These are phyloP conservation scores for Globisporangium nagaii DNA, from an alignment of 352 stramenopile genomes.

Conservation along the genomic window DNA sequence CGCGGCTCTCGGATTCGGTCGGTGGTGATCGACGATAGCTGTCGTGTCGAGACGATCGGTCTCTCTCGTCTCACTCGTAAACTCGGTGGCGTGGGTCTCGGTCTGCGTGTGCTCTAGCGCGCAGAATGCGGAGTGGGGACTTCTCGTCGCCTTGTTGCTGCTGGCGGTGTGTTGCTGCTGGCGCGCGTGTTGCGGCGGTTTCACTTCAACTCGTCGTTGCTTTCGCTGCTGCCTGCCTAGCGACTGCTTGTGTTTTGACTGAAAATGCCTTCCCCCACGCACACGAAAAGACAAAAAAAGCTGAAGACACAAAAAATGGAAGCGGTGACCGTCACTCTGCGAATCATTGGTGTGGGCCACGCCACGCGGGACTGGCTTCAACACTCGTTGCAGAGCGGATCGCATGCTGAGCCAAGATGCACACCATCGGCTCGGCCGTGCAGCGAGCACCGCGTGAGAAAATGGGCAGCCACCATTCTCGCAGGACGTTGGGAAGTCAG, in stretches of 20 bases:
- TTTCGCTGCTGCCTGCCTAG: no score
- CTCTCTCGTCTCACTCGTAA: no score
- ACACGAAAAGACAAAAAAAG: neutral
- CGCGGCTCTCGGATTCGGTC: no score
- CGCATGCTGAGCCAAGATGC: no score
- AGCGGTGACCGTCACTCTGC: neutral
- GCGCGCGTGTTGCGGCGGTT: neutral
- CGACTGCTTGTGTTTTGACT: neutral
- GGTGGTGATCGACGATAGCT: no score
- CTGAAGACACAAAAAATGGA: no score
- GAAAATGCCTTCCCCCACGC: neutral
- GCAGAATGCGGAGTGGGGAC: constrained; percentile 1
- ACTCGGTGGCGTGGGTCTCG: neutral
- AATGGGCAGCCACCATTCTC: no score
- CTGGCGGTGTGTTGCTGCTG: neutral
- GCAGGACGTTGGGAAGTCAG: no score
- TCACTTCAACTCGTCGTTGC: neutral
- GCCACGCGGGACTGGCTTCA: neutral
- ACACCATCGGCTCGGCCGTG: no score
- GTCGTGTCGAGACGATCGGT: no score
- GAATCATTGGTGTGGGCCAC: constrained; percentile 1
- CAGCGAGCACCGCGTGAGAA: neutral
- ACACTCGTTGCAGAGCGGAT: no score
- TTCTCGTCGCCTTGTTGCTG: neutral
- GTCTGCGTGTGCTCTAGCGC: neutral